These are phyloP conservation scores for Aspergillus tamarii DNA, from an alignment of 2,329 filamentous ascomycete species.

Conservation along the genomic window DNA sequence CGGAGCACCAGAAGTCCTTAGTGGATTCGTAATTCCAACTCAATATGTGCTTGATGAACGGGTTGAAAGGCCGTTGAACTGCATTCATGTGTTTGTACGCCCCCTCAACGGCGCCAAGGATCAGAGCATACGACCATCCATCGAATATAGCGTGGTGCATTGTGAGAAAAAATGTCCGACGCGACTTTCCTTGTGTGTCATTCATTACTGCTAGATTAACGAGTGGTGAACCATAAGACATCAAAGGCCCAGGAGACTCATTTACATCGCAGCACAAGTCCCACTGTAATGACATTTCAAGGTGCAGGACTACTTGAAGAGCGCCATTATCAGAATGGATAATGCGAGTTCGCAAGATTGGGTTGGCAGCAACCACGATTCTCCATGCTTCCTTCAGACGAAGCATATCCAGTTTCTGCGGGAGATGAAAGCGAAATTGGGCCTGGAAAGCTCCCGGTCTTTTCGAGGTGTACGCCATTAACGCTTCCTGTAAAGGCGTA, in stretches of 20 bases:
- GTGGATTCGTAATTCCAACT: constrained; percentile 15
- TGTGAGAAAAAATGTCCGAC: constrained; percentile 22
- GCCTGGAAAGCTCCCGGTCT: constrained; percentile 38
- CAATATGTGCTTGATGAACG: constrained; percentile 46
- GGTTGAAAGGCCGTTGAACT: constrained; percentile 57
- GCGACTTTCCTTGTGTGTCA: background rate
- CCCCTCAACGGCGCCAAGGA: constrained; percentile 25
- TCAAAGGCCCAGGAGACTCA: background rate
- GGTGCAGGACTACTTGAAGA: background rate
- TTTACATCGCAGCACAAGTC: background rate
- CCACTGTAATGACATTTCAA: background rate
- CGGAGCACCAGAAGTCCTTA: background rate
- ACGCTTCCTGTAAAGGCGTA: constrained; percentile 39
- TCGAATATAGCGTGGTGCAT: constrained; percentile 54
- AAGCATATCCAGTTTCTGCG: background rate
- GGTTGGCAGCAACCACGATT: background rate
- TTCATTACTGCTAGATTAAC: background rate
- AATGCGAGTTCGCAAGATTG: constrained; percentile 7
- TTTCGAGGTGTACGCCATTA: constrained; percentile 45
- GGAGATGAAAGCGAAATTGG: background rate
- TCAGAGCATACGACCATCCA: constrained; percentile 39
- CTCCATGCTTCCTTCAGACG: background rate
- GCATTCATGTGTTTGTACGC: constrained; percentile 22
- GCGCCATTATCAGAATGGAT: background rate
- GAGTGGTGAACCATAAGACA: background rate